A percentile compares a stretch with the other conserved stretches of the same genome.
These are phyloP conservation scores for Cymbidium sinense DNA, from an alignment of 106 monocot genomes.

Conservation along the genomic window DNA sequence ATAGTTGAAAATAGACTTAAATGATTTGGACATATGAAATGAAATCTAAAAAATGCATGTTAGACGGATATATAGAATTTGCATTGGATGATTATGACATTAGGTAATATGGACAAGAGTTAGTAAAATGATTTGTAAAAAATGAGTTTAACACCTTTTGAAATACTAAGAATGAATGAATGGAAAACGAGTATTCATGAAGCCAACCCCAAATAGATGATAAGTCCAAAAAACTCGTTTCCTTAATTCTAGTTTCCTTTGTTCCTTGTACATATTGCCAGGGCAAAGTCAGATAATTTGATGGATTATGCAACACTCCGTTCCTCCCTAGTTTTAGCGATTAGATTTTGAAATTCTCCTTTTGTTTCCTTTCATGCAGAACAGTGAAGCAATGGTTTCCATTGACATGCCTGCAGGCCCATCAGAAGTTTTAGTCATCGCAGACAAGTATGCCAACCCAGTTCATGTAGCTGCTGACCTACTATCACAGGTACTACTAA, in stretches of 20 bases:
- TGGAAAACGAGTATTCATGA: background rate
- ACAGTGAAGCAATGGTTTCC: slow-evolving; percentile 95
- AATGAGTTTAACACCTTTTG: background rate
- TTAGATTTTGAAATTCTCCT: background rate
- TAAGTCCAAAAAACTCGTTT: no score
- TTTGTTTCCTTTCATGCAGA: slow-evolving; percentile 41
- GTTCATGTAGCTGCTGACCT: slow-evolving; percentile 86
- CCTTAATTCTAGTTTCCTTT: no score
- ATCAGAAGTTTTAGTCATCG: slow-evolving; percentile 92
- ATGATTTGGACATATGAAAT: background rate
- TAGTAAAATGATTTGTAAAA: background rate
- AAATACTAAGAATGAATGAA: no score
- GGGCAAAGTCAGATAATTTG: no score
- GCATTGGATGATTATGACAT: background rate
- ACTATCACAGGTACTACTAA: slow-evolving; percentile 70
- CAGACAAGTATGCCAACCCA: slow-evolving; percentile 83
- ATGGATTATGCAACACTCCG: background rate
- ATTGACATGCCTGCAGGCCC: slow-evolving; percentile 99
- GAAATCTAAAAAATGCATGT: background rate
- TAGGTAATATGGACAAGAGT: background rate
- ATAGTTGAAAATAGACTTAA: background rate
- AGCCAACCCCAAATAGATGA: background rate
- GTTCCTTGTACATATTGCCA: no score
- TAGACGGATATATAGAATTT: background rate
- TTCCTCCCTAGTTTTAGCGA: background rate